These are phyloP conservation scores for Diplodia intermedia DNA, from an alignment of 2,329 filamentous ascomycete genomes.

Conservation along the genomic window DNA sequence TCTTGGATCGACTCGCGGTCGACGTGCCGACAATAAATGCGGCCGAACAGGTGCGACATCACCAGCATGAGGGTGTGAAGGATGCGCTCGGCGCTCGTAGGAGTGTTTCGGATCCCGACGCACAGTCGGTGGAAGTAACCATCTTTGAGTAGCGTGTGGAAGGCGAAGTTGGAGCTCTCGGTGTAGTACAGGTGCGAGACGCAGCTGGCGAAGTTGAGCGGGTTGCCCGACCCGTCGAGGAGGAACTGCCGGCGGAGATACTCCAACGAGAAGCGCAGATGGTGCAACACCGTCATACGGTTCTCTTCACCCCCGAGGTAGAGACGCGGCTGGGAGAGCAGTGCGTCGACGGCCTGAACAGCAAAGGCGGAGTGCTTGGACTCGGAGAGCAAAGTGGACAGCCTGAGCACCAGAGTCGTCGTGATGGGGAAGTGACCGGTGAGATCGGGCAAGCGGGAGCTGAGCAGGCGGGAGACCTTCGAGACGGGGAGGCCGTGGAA, in stretches of 20 bases:
- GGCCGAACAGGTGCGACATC: slow-evolving; percentile 73
- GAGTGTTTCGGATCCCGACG: slow-evolving; percentile 59
- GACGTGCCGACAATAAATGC: slow-evolving; percentile 58
- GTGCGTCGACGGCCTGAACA: slow-evolving; percentile 66
- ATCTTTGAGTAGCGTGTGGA: slow-evolving; percentile 74
- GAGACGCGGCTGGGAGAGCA: slow-evolving; percentile 73
- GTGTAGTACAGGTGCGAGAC: slow-evolving; percentile 78
- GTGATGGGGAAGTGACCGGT: slow-evolving; percentile 81
- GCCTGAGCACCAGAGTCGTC: slow-evolving; percentile 71
- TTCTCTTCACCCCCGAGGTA: slow-evolving; percentile 73
- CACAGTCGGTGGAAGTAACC: slow-evolving; percentile 75
- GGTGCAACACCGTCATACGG: slow-evolving; percentile 74
- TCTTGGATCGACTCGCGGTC: slow-evolving; percentile 57
- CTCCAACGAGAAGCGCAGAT: slow-evolving; percentile 81
- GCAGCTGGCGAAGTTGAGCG: slow-evolving; percentile 74
- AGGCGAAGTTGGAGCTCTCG: slow-evolving; percentile 76
- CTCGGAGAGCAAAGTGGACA: slow-evolving; percentile 71
- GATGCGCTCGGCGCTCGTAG: slow-evolving; percentile 56
- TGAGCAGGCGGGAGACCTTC: slow-evolving; percentile 73
- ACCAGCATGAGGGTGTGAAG: slow-evolving; percentile 70
- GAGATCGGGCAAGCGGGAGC: slow-evolving; percentile 74
- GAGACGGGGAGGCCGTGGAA: slow-evolving; percentile 70
- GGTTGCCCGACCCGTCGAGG: slow-evolving; percentile 65
- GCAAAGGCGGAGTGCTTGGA: slow-evolving; percentile 70
- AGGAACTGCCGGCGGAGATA: slow-evolving; percentile 75